Evolutionary conservation across 148 eudicot species (phyloP).

Genomic region (Rhododendron ferrugineum): DNA sequence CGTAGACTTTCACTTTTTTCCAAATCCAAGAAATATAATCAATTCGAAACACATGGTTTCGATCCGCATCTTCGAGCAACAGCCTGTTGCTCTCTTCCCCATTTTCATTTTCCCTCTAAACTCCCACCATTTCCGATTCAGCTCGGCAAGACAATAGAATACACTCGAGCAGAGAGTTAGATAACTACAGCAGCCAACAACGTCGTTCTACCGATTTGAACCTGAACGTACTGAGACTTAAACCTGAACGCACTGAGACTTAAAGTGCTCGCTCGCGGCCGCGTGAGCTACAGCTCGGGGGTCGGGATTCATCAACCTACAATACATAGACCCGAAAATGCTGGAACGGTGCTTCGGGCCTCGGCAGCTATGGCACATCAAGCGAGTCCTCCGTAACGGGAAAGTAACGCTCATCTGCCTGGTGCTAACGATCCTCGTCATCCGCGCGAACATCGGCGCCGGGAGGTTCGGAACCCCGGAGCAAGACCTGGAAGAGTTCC

Average conservation of each 20-base stretch:
- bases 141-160: neutral
- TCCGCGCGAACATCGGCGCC: slow-evolving; percentile 63
- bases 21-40: neutral
- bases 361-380: slow-evolving; percentile 38
- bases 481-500: slow-evolving; percentile 46
- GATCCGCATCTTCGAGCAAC: neutral
- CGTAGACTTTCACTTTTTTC: neutral
- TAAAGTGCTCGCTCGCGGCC: neutral
- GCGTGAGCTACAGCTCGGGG: slow-evolving; percentile 4
- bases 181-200: neutral
- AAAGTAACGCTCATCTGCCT: slow-evolving; percentile 61
- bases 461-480: slow-evolving; percentile 78
- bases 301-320: too few relatives aligned
- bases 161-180: neutral
- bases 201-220: neutral
- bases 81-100: neutral
- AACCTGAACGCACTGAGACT: neutral
- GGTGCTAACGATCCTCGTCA: slow-evolving; percentile 45
- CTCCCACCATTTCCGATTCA: neutral
- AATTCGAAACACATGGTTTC: neutral
- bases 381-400: slow-evolving; percentile 37
- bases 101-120: neutral
- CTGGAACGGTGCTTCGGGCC: slow-evolving; percentile 31
- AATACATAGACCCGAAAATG: slow-evolving; percentile 10
- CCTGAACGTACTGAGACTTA: neutral